A percentile compares a stretch with the other conserved stretches of the same genome.
Conservation (phyloP, 1,284 basidiomycete species). For the Taiwanofungus camphoratus region DNA sequence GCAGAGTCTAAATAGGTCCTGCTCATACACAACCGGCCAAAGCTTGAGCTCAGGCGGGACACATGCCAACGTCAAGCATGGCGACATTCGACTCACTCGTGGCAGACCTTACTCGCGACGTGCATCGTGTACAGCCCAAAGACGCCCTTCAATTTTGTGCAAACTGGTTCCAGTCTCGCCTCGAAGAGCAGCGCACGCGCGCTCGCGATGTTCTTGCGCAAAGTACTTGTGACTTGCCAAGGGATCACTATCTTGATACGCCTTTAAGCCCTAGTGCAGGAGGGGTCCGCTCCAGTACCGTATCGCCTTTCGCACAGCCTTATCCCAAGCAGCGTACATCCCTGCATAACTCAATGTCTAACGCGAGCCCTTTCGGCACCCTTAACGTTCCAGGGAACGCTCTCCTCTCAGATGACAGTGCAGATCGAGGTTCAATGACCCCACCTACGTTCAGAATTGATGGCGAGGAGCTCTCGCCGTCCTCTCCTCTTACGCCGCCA, state of each 20-base stretch:
- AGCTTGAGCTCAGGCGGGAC: too few relatives aligned
- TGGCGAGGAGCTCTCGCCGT: constrained; percentile 53
- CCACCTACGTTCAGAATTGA: constrained; percentile 56
- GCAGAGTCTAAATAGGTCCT: too few relatives aligned
- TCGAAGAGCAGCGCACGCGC: constrained; percentile 77
- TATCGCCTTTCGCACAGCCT: constrained; percentile 45
- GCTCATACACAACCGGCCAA: too few relatives aligned
- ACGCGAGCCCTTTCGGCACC: constrained; percentile 63
- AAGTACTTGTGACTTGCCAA: constrained; percentile 47
- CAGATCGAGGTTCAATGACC: constrained; percentile 16
- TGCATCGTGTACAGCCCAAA: constrained; percentile 76
- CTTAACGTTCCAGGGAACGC: constrained; percentile 76
- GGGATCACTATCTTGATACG: constrained; percentile 55
- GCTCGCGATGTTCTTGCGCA: constrained; percentile 60
- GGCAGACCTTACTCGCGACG: constrained; percentile 84
- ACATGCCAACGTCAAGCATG: constrained; percentile 34
- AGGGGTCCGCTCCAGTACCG: constrained; percentile 27
- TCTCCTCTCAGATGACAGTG: constrained; percentile 42
- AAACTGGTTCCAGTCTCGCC: constrained; percentile 88
- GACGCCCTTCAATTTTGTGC: constrained; percentile 93
- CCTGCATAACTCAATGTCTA: constrained; percentile 45
- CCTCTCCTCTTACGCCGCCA: constrained; percentile 49
- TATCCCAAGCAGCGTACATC: constrained; percentile 38
- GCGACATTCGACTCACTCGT: constrained; percentile 79
- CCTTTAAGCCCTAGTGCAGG: constrained; percentile 34